These are phyloP conservation scores for Talaromyces sp. DNA, from an alignment of 2,329 filamentous ascomycete species.

Conservation along the genomic window DNA sequence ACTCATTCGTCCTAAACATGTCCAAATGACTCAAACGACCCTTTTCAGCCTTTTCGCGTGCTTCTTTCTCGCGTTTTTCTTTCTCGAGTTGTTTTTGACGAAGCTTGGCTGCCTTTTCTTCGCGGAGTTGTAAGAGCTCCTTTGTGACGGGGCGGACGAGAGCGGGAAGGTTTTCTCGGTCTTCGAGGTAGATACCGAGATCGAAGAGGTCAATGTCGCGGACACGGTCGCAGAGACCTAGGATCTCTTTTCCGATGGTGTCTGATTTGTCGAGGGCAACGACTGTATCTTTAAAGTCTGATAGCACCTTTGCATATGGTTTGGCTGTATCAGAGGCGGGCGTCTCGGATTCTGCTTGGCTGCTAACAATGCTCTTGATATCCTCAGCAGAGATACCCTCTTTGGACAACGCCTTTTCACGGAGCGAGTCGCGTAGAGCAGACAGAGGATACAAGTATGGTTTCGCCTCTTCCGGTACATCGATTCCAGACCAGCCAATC, in stretches of 20 bases:
- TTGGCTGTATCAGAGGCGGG: constrained; percentile 28
- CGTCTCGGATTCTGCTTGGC: constrained; percentile 24
- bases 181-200: constrained; percentile 82
- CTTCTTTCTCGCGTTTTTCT: constrained; percentile 56
- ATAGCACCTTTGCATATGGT: constrained; percentile 50
- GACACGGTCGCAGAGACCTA: constrained; percentile 73
- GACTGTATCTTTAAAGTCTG: constrained; percentile 40
- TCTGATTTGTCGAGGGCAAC: constrained; percentile 44
- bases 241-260: constrained; percentile 65
- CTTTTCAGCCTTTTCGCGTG: constrained; percentile 51
- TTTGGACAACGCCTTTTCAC: constrained; percentile 53
- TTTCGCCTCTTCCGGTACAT: constrained; percentile 58
- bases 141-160: constrained; percentile 67
- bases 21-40: constrained; percentile 56
- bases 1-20: constrained; percentile 61
- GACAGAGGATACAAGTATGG: constrained; percentile 60
- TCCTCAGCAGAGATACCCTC: constrained; percentile 39
- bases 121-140: constrained; percentile 54
- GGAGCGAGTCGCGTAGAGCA: constrained; percentile 56
- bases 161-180: constrained; percentile 66
- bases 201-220: constrained; percentile 79
- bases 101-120: constrained; percentile 52
- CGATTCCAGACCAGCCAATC: constrained; percentile 64
- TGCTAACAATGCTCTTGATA: constrained; percentile 39
- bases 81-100: constrained; percentile 52